Percentiles rank a stretch among this genome's conserved stretches.
Conservation (phyloP, 1,284 basidiomycete genomes). For the Cutaneotrichosporon cavernicola region DNA sequence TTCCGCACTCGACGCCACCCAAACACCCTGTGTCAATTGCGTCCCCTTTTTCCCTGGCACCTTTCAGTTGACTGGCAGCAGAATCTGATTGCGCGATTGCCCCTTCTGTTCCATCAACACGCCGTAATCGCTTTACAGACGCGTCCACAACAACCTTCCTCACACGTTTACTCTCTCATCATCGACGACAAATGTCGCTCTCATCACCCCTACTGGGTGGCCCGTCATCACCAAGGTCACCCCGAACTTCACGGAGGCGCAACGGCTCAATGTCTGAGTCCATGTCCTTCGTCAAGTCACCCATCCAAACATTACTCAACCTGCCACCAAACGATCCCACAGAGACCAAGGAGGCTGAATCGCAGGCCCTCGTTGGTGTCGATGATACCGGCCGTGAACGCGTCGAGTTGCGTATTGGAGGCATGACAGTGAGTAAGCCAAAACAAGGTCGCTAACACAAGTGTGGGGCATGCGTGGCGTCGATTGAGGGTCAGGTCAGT, state of each 20-base stretch:
- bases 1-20: not conserved
- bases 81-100: not conserved
- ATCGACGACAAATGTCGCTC: conserved; percentile 6
- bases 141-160: not conserved
- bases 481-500: conserved; percentile 90
- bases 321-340: conserved; percentile 22
- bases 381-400: conserved; percentile 26
- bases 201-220: conserved; percentile 1
- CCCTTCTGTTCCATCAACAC: conserved; percentile 2
- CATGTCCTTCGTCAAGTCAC: conserved; percentile 16
- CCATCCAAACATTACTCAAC: conserved; percentile 19
- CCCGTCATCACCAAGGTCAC: not conserved
- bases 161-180: not conserved
- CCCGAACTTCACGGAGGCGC: not conserved
- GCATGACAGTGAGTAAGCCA: conserved; percentile 48
- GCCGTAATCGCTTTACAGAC: not conserved
- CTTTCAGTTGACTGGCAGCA: not conserved
- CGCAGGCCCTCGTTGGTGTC: conserved; percentile 17
- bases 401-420: conserved; percentile 52
- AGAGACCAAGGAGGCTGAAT: conserved; percentile 19
- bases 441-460: conserved; percentile 24
- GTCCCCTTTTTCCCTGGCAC: not conserved
- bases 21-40: not conserved
- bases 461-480: conserved; percentile 57
- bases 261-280: conserved; percentile 20